phyloP scores from a whole-genome alignment of 2,329 filamentous ascomycete genomes.

The Cordyceps militaris region DNA sequence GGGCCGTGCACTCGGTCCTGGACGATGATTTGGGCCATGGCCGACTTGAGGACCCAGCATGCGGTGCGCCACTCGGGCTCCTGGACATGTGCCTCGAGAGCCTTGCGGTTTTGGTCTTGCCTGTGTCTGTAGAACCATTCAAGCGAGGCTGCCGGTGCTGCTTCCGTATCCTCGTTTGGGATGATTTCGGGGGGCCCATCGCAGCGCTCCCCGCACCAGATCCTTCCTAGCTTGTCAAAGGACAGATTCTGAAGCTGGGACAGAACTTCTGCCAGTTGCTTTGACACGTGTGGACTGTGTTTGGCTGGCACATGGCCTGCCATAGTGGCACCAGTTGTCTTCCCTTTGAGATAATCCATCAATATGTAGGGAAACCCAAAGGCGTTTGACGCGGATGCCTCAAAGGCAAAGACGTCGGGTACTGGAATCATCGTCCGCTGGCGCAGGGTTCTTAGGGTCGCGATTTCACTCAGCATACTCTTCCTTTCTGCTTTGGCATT shows the following conservation, averaged over 20 bases:
- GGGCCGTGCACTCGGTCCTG: conserved; percentile 26
- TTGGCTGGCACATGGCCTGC: background rate
- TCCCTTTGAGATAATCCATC: conserved; percentile 10
- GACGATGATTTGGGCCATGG: conserved; percentile 23
- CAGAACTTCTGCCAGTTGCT: conserved; percentile 6
- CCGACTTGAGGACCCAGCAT: conserved; percentile 26
- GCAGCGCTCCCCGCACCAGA: conserved; percentile 9
- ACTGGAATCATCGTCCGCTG: conserved; percentile 12
- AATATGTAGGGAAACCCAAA: conserved; percentile 14
- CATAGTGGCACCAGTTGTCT: background rate
- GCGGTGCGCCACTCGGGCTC: conserved; percentile 24
- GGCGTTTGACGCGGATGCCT: conserved; percentile 7
- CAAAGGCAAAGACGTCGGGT: conserved; percentile 1
- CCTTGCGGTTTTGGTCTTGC: background rate
- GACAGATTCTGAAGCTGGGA: conserved; percentile 13
- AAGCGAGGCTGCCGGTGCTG: background rate
- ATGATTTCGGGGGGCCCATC: background rate
- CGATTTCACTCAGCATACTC: conserved; percentile 14
- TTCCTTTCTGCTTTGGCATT: background rate
- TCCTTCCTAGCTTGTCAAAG: conserved; percentile 10
- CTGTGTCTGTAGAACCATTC: background rate
- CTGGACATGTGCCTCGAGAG: background rate
- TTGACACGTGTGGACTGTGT: background rate
- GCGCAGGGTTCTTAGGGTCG: conserved; percentile 9
- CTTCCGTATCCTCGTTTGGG: background rate